Conservation (phyloP, 805 yeast genomes). For the Lachancea sp. region DNA sequence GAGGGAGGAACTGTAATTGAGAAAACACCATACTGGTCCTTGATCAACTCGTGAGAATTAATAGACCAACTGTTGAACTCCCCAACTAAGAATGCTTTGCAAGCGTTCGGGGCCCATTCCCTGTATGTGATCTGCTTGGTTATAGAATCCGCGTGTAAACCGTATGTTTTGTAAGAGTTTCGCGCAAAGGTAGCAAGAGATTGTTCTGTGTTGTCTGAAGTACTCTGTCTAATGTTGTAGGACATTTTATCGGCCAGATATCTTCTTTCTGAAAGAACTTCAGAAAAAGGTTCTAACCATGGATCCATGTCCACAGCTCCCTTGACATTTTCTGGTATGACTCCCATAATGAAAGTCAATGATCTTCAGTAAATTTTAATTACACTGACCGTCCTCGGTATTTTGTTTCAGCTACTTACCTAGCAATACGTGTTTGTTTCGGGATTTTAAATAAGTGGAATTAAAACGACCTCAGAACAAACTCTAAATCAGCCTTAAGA, state of each 20-base stretch:
- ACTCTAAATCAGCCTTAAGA: too few relatives aligned
- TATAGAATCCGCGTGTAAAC: conserved; percentile 55
- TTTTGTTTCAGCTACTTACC: too few relatives aligned
- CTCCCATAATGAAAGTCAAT: too few relatives aligned
- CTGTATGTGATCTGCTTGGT: conserved; percentile 54
- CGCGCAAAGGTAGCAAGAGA: conserved; percentile 62
- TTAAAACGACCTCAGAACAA: too few relatives aligned
- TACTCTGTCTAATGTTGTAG: conserved; percentile 36
- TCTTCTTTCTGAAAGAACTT: conserved; percentile 64
- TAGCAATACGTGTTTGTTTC: too few relatives aligned
- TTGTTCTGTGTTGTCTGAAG: conserved; percentile 46
- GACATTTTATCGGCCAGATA: conserved; percentile 60
- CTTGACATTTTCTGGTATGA: conserved; percentile 37
- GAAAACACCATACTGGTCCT: conserved; percentile 71
- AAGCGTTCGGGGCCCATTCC: conserved; percentile 92
- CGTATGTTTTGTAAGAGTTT: conserved; percentile 67
- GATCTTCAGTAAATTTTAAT: too few relatives aligned
- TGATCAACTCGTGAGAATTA: conserved; percentile 45
- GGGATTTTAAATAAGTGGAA: too few relatives aligned
- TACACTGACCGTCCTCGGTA: too few relatives aligned
- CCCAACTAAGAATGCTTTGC: conserved; percentile 71
- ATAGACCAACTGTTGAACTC: conserved; percentile 86
- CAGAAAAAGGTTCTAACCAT: conserved; percentile 73
- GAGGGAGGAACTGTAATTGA: conserved; percentile 49
- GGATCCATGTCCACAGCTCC: conserved; percentile 75